Conservation (phyloP, 495 filamentous ascomycete genomes). For the Thermochaetoides thermophila region DNA sequence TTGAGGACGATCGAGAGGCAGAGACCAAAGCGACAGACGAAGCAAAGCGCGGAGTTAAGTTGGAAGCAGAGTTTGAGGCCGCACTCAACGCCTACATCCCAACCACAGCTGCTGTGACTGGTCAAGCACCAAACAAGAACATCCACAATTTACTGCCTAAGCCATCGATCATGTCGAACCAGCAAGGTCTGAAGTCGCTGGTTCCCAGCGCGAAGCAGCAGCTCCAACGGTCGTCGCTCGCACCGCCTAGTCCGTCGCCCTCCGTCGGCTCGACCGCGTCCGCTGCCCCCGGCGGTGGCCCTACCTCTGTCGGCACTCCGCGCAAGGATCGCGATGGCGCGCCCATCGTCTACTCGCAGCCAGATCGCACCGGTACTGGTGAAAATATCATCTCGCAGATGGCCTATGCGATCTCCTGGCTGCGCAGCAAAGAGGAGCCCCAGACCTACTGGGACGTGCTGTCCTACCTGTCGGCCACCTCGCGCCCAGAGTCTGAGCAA, state of each 20-base stretch:
- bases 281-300: slow-evolving; percentile 23
- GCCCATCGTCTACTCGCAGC: slow-evolving; percentile 57
- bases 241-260: slow-evolving; percentile 23
- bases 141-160: too few relatives aligned
- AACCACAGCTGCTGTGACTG: too few relatives aligned
- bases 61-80: too few relatives aligned
- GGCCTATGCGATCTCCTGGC: slow-evolving; percentile 65
- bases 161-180: slow-evolving; percentile 40
- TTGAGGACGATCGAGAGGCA: too few relatives aligned
- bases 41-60: too few relatives aligned
- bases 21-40: too few relatives aligned
- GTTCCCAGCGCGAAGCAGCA: too few relatives aligned
- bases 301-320: slow-evolving; percentile 31
- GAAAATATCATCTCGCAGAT: slow-evolving; percentile 72
- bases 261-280: slow-evolving; percentile 34
- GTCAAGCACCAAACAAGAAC: too few relatives aligned
- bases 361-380: slow-evolving; percentile 60
- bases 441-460: slow-evolving; percentile 60
- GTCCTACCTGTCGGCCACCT: slow-evolving; percentile 55
- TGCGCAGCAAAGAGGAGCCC: slow-evolving; percentile 61
- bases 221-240: too few relatives aligned
- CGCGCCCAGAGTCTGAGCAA: slow-evolving; percentile 28
- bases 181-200: too few relatives aligned
- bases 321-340: slow-evolving; percentile 38
- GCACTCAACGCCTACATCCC: too few relatives aligned